Conservation (phyloP, 2,329 filamentous ascomycete species). For the Akanthomyces uredinophilus region DNA sequence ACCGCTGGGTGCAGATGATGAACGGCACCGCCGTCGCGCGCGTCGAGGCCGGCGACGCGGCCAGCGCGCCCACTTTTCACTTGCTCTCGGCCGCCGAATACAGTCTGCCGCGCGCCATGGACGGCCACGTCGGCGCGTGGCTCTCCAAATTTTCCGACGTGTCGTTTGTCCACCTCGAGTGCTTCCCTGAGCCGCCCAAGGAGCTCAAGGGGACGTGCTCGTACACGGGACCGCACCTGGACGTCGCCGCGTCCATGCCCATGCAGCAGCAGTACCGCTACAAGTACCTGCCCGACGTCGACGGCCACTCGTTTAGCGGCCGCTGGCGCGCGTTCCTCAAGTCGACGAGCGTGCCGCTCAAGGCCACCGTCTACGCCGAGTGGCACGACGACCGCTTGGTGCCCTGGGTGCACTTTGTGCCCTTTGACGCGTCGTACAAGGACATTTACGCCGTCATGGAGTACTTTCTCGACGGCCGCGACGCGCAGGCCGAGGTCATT, state of each 20-base stretch:
- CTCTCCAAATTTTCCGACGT: constrained; percentile 22
- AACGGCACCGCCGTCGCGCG: constrained; percentile 48
- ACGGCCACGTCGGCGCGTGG: constrained; percentile 22
- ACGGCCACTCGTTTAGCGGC: constrained; percentile 45
- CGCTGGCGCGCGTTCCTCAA: neutral
- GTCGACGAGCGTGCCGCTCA: neutral
- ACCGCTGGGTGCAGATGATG: constrained; percentile 48
- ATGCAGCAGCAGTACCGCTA: constrained; percentile 34
- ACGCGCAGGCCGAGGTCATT: constrained; percentile 40
- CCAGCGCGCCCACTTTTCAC: neutral
- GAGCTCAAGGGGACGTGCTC: neutral
- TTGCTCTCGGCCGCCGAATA: neutral
- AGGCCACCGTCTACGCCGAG: neutral
- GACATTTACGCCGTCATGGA: constrained; percentile 54
- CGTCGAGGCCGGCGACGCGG: constrained; percentile 19
- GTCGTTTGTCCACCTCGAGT: constrained; percentile 26
- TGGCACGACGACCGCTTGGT: constrained; percentile 50
- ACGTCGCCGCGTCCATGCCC: constrained; percentile 18
- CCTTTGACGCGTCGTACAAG: constrained; percentile 53
- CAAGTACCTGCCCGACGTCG: constrained; percentile 37
- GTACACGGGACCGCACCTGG: neutral
- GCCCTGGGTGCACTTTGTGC: constrained; percentile 59
- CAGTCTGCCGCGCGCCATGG: neutral
- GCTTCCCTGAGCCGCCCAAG: neutral
- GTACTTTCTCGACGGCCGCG: constrained; percentile 43